A percentile compares a stretch with the other conserved stretches of the same genome.
phyloP scores from a whole-genome alignment of 345 rosid species.

The Euphorbia pulcherrima region DNA sequence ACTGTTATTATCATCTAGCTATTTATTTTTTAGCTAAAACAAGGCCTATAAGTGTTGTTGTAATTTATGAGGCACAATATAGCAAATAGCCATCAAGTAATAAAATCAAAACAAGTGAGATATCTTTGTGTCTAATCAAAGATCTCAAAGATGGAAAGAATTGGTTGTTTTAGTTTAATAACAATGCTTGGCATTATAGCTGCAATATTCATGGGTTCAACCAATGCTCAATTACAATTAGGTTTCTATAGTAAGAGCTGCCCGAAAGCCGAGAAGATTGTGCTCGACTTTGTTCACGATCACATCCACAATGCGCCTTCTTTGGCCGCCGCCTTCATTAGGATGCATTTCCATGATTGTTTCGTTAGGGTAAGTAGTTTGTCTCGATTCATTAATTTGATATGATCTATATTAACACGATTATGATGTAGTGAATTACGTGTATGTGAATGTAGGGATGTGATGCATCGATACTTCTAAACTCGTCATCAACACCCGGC shows the following conservation, averaged over 20 bases:
- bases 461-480: slow-evolving; percentile 70
- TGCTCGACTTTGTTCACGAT: slow-evolving; percentile 45
- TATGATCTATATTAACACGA: no score
- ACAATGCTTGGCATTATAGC: slow-evolving; percentile 27
- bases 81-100: background rate
- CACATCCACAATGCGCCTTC: slow-evolving; percentile 65
- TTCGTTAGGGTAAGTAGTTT: slow-evolving; percentile 59
- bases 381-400: no score
- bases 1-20: slow-evolving; percentile 15
- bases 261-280: slow-evolving; percentile 66
- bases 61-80: background rate
- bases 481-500: slow-evolving; percentile 40
- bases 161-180: slow-evolving; percentile 13
- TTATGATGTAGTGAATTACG: no score
- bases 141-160: slow-evolving; percentile 24
- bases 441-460: slow-evolving; percentile 49
- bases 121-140: slow-evolving; percentile 11
- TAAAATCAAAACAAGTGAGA: background rate
- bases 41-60: slow-evolving; percentile 12
- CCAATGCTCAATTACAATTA: slow-evolving; percentile 51
- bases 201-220: slow-evolving; percentile 24
- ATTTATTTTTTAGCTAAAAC: slow-evolving; percentile 6
- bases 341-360: slow-evolving; percentile 88
- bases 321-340: slow-evolving; percentile 57
- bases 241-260: slow-evolving; percentile 56